phyloP scores from a whole-genome alignment of 805 yeast genomes.

The Isabelozyma gotoi region DNA sequence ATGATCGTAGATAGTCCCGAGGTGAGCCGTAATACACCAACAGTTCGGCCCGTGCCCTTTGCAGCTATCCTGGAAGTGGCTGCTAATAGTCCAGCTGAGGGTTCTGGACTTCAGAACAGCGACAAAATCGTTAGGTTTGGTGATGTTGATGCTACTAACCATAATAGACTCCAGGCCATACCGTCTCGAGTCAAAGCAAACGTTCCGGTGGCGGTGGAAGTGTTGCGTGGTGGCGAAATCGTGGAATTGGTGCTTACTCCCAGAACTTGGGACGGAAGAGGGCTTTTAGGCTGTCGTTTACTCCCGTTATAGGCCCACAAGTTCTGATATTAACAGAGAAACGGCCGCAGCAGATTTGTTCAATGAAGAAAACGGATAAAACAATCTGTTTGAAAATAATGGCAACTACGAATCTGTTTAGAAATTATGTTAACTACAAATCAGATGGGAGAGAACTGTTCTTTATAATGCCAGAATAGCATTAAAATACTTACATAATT shows the following conservation, averaged over 20 bases:
- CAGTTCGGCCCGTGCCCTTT: conserved; percentile 43
- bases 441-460: too few species aligned
- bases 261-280: conserved; percentile 62
- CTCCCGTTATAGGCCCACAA: conserved; percentile 30
- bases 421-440: too few species aligned
- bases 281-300: conserved; percentile 67
- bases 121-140: conserved; percentile 62
- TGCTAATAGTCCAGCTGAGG: conserved; percentile 53
- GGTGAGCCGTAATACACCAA: not conserved
- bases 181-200: conserved; percentile 45
- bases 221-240: conserved; percentile 28
- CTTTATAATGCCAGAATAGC: too few species aligned
- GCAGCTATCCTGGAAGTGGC: conserved; percentile 54
- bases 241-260: conserved; percentile 38
- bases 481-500: too few species aligned
- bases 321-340: too few species aligned
- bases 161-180: conserved; percentile 46
- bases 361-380: too few species aligned
- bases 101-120: conserved; percentile 49
- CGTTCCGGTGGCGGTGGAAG: conserved; percentile 20
- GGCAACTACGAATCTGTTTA: too few species aligned
- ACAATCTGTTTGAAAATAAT: too few species aligned
- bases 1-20: not conserved
- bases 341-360: not conserved
- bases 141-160: conserved; percentile 52